A percentile compares a stretch with the other conserved stretches of the same genome.
phyloP scores from a whole-genome alignment of 306 rosid genomes.

The Lotus japonicus region DNA sequence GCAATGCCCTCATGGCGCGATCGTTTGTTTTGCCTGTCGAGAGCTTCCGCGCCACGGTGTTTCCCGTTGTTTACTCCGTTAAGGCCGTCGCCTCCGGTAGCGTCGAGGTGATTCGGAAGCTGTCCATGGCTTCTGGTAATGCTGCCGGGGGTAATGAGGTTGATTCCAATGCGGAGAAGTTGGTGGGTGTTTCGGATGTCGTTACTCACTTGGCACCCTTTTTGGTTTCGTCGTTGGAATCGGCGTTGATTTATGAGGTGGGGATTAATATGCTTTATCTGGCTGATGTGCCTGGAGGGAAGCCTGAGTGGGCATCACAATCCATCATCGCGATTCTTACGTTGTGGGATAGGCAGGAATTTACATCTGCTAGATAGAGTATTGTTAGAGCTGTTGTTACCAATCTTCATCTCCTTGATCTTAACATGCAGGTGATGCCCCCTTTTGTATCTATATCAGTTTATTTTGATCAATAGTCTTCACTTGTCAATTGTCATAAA shows the following conservation, averaged over 20 bases:
- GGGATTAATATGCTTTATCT: constrained; percentile 91
- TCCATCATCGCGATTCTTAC: constrained; percentile 90
- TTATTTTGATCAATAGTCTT: not conserved
- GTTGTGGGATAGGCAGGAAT: constrained; percentile 94
- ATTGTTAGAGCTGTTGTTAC: constrained; percentile 97
- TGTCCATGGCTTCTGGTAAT: constrained; percentile 54
- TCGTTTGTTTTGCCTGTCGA: constrained; percentile 86
- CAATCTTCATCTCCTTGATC: constrained; percentile 92
- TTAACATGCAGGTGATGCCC: constrained; percentile 82
- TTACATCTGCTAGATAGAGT: constrained; percentile 89
- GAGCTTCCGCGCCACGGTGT: constrained; percentile 79
- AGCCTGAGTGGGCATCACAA: constrained; percentile 97
- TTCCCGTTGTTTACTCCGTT: constrained; percentile 81
- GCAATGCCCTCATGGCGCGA: constrained; percentile 86
- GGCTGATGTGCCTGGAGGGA: constrained; percentile 99
- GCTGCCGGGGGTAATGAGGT: constrained; percentile 20
- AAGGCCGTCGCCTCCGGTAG: constrained; percentile 91
- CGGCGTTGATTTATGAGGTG: constrained; percentile 88
- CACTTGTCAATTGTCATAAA: not conserved
- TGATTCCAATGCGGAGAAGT: constrained; percentile 74
- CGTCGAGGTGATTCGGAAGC: constrained; percentile 67
- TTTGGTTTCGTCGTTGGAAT: constrained; percentile 85
- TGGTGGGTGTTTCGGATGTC: constrained; percentile 90
- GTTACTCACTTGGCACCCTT: constrained; percentile 91
- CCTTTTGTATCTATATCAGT: not conserved